phyloP scores from a whole-genome alignment of 1,284 basidiomycete genomes.

The Athelia psychrophila region DNA sequence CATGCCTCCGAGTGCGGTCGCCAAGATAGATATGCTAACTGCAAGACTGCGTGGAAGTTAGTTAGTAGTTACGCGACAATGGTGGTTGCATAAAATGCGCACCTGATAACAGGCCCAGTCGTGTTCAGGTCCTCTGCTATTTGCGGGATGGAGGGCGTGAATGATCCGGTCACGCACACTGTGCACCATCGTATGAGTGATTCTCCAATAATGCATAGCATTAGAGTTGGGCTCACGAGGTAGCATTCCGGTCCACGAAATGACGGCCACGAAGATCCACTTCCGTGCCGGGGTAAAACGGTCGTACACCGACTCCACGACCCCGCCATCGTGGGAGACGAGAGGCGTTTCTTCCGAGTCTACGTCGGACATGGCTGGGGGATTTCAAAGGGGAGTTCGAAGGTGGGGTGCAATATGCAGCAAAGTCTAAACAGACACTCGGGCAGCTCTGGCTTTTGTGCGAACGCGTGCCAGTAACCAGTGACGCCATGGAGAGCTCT shows the following conservation, averaged over 20 bases:
- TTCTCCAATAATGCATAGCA: background rate
- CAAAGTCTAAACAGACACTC: too few relatives aligned
- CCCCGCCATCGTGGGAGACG: background rate
- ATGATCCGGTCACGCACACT: constrained; percentile 70
- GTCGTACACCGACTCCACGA: constrained; percentile 32
- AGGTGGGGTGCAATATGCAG: too few relatives aligned
- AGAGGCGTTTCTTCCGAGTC: background rate
- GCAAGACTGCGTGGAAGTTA: constrained; percentile 21
- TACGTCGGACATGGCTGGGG: too few relatives aligned
- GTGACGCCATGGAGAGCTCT: too few relatives aligned
- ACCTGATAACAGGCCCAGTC: constrained; percentile 55
- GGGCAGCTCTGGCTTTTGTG: too few relatives aligned
- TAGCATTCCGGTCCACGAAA: constrained; percentile 49
- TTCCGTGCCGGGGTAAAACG: constrained; percentile 48
- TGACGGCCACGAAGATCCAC: constrained; percentile 44
- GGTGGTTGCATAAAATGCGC: constrained; percentile 1
- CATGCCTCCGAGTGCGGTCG: constrained; percentile 39
- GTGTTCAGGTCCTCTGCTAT: constrained; percentile 61
- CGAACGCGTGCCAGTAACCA: too few relatives aligned
- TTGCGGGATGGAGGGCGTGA: constrained; percentile 67
- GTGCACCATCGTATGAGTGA: background rate
- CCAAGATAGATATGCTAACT: constrained; percentile 44
- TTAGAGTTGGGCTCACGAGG: constrained; percentile 35
- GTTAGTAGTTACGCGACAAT: constrained; percentile 14
- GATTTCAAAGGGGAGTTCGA: too few relatives aligned